A percentile compares a stretch with the other conserved stretches of the same genome.
phyloP scores from a whole-genome alignment of 345 rosid species.

The Arabidopsis suecica region DNA sequence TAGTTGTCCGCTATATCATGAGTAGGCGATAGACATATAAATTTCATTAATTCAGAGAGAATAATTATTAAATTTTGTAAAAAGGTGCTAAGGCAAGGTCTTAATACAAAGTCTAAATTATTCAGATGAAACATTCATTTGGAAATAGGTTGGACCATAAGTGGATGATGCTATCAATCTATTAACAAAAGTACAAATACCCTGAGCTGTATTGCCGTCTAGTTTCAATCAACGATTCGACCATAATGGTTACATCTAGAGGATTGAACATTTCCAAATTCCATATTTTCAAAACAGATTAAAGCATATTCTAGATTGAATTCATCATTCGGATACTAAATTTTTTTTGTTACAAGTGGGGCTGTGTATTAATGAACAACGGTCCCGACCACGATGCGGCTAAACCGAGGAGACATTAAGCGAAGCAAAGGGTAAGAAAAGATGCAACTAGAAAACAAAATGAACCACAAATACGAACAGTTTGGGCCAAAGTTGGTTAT shows the following conservation, averaged over 20 bases:
- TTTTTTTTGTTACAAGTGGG: no score
- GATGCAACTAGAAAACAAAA: conserved; percentile 28
- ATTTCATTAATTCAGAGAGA: conserved; percentile 22
- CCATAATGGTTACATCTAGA: background rate
- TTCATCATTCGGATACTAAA: no score
- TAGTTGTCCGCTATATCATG: background rate
- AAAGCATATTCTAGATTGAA: no score
- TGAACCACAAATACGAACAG: background rate
- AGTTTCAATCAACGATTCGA: conserved; percentile 27
- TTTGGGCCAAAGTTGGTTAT: conserved; percentile 40
- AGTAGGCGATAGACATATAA: background rate
- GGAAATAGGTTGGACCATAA: conserved; percentile 24
- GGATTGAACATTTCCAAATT: background rate
- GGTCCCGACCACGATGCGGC: conserved; percentile 27
- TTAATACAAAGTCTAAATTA: background rate
- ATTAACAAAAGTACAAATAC: conserved; percentile 28
- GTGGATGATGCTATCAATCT: conserved; percentile 25
- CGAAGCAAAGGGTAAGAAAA: conserved; percentile 3
- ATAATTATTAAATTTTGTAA: background rate
- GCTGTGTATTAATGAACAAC: background rate
- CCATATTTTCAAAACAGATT: no score
- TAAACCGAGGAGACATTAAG: conserved; percentile 15
- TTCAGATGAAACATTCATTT: conserved; percentile 16
- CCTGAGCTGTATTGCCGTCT: conserved; percentile 40
- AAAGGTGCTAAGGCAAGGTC: background rate